Conservation (phyloP, 1,284 basidiomycete species). For the Pyrrhoderma lamaoense region DNA sequence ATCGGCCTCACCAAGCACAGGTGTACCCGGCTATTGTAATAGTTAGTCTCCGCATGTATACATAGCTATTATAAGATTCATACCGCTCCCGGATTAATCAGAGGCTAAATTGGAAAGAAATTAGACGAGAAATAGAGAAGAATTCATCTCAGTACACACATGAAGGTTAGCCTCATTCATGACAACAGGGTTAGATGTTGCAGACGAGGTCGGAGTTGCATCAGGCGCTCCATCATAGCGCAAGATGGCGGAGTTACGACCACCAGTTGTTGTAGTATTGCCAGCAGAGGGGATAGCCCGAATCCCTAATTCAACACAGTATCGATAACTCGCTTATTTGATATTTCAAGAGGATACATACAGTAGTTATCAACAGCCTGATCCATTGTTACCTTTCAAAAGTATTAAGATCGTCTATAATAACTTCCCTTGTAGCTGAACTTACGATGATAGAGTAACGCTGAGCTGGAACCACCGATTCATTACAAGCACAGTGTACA, state of each 20-base stretch:
- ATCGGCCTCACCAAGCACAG: constrained; percentile 25
- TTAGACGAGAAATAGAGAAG: constrained; percentile 5
- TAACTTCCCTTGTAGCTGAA: not conserved
- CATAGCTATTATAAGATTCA: not conserved
- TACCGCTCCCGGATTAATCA: constrained; percentile 22
- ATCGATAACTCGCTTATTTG: not conserved
- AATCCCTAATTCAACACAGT: constrained; percentile 24
- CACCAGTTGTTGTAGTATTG: constrained; percentile 20
- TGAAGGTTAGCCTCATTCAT: constrained; percentile 27
- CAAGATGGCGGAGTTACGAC: constrained; percentile 28
- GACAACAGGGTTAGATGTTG: constrained; percentile 16
- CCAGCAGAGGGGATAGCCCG: constrained; percentile 24
- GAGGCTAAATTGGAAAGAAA: constrained; percentile 19
- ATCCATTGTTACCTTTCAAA: constrained; percentile 24
- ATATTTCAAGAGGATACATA: constrained; percentile 21
- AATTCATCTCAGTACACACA: constrained; percentile 10
- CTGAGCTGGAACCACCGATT: constrained; percentile 22
- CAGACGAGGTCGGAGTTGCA: constrained; percentile 26
- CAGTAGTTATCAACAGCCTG: constrained; percentile 28
- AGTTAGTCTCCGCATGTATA: not conserved
- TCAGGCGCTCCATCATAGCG: constrained; percentile 29
- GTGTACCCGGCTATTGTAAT: constrained; percentile 21
- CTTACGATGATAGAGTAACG: constrained; percentile 35
- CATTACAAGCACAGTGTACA: too few relatives aligned
- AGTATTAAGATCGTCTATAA: not conserved